Percentiles rank a stretch among this genome's conserved stretches.
phyloP scores from a whole-genome alignment of 768 basidiomycete species.

The Saitozyma sp. region DNA sequence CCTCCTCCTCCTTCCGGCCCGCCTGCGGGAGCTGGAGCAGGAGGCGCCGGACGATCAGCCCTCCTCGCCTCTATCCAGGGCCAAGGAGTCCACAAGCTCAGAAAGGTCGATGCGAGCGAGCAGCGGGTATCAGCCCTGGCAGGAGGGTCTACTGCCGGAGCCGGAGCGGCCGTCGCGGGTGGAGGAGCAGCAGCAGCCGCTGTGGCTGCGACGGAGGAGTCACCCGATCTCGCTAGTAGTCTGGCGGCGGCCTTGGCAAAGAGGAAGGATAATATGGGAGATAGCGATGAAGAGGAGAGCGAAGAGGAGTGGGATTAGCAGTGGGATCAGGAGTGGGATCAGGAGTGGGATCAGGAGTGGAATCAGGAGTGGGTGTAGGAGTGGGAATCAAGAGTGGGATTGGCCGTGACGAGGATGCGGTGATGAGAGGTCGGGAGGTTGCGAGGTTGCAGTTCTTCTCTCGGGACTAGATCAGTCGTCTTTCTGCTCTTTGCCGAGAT shows the following conservation, averaged over 20 bases:
- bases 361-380: too few species aligned
- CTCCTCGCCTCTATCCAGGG: conserved; percentile 80
- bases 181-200: conserved; percentile 32
- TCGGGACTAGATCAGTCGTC: too few species aligned
- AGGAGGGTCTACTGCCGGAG: conserved; percentile 22
- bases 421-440: too few species aligned
- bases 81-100: conserved; percentile 69
- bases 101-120: conserved; percentile 57
- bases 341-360: too few species aligned
- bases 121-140: conserved; percentile 41
- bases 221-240: conserved; percentile 75
- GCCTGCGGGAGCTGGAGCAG: conserved; percentile 28
- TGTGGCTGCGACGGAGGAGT: conserved; percentile 39
- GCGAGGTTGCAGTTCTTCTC: too few species aligned
- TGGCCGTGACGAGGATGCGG: too few species aligned
- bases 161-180: conserved; percentile 27
- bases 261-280: conserved; percentile 82
- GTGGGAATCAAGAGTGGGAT: too few species aligned
- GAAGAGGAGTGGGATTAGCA: conserved; percentile 53
- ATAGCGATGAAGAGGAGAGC: conserved; percentile 70
- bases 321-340: too few species aligned
- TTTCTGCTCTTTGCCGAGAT: too few species aligned
- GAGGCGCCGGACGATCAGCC: conserved; percentile 56
- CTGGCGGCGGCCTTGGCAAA: conserved; percentile 78
- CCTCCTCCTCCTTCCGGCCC: conserved; percentile 56